Percentiles rank a stretch among this genome's conserved stretches.
Evolutionary conservation across 2,329 filamentous ascomycete genomes (phyloP).

Genomic region (Penicillium paneum): DNA sequence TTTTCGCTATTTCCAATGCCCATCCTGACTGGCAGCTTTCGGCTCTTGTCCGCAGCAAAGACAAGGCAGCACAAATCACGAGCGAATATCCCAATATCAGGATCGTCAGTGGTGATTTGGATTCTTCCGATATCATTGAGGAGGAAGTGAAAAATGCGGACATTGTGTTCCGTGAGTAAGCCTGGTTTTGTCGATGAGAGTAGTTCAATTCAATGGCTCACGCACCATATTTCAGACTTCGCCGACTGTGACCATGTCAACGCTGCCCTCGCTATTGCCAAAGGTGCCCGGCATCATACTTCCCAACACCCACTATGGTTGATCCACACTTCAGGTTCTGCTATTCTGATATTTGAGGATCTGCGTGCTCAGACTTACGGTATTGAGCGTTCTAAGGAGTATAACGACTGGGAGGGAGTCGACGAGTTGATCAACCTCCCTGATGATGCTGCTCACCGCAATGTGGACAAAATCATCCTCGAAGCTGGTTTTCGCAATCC

Average conservation of each 20-base stretch:
- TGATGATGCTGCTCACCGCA: constrained; percentile 39
- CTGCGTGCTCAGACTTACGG: constrained; percentile 39
- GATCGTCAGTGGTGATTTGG: constrained; percentile 44
- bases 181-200: no score
- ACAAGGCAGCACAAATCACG: constrained; percentile 41
- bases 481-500: constrained; percentile 25
- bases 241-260: constrained; percentile 45
- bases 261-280: constrained; percentile 42
- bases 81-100: constrained; percentile 42
- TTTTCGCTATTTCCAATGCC: constrained; percentile 45
- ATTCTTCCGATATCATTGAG: constrained; percentile 40
- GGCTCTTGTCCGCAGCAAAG: constrained; percentile 45
- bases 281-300: constrained; percentile 37
- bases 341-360: constrained; percentile 44
- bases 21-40: constrained; percentile 50
- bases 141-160: constrained; percentile 48
- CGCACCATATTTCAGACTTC: constrained; percentile 29
- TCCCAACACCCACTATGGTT: constrained; percentile 38
- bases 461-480: constrained; percentile 42
- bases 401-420: constrained; percentile 47
- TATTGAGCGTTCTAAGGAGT: constrained; percentile 43
- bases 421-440: constrained; percentile 43
- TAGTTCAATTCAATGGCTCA: no score
- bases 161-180: constrained; percentile 46
- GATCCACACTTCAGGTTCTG: constrained; percentile 48